Base-by-base conservation (phyloP, 495 filamentous ascomycete genomes). In the Xylaria curta region DNA sequence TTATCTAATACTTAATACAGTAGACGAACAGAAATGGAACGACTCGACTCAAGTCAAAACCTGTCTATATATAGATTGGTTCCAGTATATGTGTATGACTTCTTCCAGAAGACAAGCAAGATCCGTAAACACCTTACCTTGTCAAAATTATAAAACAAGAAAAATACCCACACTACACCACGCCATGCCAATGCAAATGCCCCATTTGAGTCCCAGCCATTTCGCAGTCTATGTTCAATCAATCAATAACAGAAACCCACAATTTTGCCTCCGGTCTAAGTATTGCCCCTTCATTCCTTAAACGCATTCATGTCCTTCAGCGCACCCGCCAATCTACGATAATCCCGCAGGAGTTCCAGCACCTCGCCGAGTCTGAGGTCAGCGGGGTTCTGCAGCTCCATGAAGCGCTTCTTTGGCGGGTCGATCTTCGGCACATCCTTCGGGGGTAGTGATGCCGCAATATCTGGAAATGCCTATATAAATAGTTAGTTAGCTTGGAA, bases 291-390 rank as follows among this genome's bases (percentile, higher is more conserved):
- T 71, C 26, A 71, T 60, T 85, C 81, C 67, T 83, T 87, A 63
- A 91, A 85, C 42, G 86, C 89, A 4, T 88, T 87, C 78, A 87
- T 80, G 68, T 89, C 86, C 78, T 87, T 88, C 78, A 94, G 80
- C 31, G 88, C 91, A 24, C 82, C 85, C 9, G 93, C 93, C 15
- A 99, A 82, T 61, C 95, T 84, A 72, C 94, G 91, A 79, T 98
- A 99, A 81, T 98, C 96, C 74, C 88, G 89, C 65, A 99, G 81
- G 71, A 99, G 77, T 69, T 93, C 90, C 49, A 92, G 82, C 51
- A 98, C 90, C 76, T 99, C 96, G 24, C 90, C 90, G 59, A 98
- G 80, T 66, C 86, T 91, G 56, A 99, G 81, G 67, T 98, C 95
- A 8, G 87, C 87, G 9, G 90, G 91, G 80, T 92, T 90, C 76